These are phyloP conservation scores for Chytridiales sp. DNA, from an alignment of 371 early-diverging fungal genomes.

Conservation along the genomic window DNA sequence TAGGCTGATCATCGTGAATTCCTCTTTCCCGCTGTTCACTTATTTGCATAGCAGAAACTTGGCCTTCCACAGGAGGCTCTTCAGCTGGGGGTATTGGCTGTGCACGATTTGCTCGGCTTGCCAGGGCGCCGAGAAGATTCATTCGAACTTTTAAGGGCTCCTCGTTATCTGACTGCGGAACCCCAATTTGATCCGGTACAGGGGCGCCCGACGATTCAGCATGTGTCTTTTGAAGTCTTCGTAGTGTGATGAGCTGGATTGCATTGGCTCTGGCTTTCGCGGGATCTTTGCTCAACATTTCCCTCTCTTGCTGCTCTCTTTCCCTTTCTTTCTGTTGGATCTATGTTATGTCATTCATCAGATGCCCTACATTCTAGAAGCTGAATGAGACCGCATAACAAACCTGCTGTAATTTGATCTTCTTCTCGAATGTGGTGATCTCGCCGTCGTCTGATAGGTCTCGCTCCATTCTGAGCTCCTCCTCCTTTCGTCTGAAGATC, in stretches of 20 bases:
- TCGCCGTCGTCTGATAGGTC: conserved; percentile 19
- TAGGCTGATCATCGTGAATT: too few species aligned
- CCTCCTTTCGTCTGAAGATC: conserved; percentile 32
- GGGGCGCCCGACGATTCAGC: too few species aligned
- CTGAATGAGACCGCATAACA: background rate
- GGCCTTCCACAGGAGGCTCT: too few species aligned
- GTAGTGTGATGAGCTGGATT: conserved; percentile 6
- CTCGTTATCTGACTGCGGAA: too few species aligned
- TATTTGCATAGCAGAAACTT: too few species aligned
- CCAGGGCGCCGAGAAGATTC: conserved; percentile 1
- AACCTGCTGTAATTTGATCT: conserved; percentile 22
- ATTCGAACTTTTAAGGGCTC: too few species aligned
- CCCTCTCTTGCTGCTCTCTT: background rate
- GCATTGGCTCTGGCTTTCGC: conserved; percentile 6
- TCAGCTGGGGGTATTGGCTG: too few species aligned
- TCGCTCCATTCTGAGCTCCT: conserved; percentile 25
- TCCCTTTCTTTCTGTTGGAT: conserved; percentile 8
- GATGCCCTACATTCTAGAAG: background rate
- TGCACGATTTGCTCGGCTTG: background rate
- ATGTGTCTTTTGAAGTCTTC: background rate
- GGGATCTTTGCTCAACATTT: background rate
- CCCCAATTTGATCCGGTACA: too few species aligned
- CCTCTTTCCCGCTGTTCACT: too few species aligned
- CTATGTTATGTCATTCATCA: background rate
- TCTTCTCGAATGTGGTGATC: conserved; percentile 31